phyloP scores from a whole-genome alignment of 2,329 filamentous ascomycete genomes.

The Fusarium agapanthi region DNA sequence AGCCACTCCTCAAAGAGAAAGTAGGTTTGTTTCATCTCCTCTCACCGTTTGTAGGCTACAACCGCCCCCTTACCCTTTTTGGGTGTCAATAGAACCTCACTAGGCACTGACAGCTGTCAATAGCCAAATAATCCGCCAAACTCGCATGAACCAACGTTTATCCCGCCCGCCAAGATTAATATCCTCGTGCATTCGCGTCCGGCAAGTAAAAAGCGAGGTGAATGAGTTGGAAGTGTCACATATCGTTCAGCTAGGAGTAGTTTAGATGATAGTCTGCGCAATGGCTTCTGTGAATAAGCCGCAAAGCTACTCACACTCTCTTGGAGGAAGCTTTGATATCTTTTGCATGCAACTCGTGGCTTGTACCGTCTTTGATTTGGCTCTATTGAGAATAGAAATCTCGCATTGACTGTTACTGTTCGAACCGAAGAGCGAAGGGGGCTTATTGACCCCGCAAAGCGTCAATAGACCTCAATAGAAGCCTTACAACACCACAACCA shows the following conservation, averaged over 20 bases:
- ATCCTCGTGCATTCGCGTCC: slow-evolving; percentile 8
- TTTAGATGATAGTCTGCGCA: not conserved
- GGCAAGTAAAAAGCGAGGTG: slow-evolving; percentile 3
- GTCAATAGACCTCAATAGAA: slow-evolving; percentile 34
- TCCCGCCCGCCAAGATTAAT: not conserved
- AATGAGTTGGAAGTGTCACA: not conserved
- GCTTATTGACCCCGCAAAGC: slow-evolving; percentile 29
- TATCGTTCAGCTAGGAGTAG: not conserved
- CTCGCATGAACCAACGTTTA: not conserved
- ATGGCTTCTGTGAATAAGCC: slow-evolving; percentile 16
- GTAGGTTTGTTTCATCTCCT: slow-evolving; percentile 1
- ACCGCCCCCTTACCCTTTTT: slow-evolving; percentile 29
- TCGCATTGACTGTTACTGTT: slow-evolving; percentile 3
- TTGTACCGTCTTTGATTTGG: not conserved
- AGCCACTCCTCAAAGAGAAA: not conserved
- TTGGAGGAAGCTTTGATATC: slow-evolving; percentile 1
- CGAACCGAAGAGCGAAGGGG: not conserved
- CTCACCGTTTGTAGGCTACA: slow-evolving; percentile 4
- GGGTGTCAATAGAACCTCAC: slow-evolving; percentile 42
- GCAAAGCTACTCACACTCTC: not conserved
- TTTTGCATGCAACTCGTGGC: not conserved
- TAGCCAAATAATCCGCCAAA: slow-evolving; percentile 1
- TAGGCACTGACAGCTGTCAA: slow-evolving; percentile 18
- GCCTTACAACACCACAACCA: slow-evolving; percentile 3
- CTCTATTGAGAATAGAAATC: not conserved